Conservation (phyloP, 2,329 filamentous ascomycete species). For the Pezicula rhizophila region DNA sequence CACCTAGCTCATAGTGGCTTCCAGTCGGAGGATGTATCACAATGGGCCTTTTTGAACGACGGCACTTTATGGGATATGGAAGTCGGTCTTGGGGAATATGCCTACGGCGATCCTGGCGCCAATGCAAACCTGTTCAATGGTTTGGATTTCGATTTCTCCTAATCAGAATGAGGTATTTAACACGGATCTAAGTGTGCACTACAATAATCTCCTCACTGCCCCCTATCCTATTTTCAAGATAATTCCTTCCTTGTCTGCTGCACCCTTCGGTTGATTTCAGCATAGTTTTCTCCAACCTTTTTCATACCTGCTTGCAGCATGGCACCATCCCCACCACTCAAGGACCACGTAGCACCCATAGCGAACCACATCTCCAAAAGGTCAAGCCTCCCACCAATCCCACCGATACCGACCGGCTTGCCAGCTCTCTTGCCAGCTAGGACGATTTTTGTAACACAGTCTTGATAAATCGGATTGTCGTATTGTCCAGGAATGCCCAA, state of each 20-base stretch:
- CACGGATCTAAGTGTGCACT: too few species aligned
- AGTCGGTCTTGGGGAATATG: constrained; percentile 28
- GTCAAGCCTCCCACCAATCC: constrained; percentile 34
- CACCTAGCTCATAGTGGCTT: too few species aligned
- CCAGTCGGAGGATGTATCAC: neutral
- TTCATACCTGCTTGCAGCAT: constrained; percentile 32
- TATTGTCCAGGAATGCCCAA: constrained; percentile 37
- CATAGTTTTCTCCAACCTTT: constrained; percentile 27
- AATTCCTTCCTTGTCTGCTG: neutral
- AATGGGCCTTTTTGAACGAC: constrained; percentile 8
- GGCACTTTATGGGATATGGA: constrained; percentile 22
- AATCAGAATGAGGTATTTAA: too few species aligned
- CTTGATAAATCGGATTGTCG: constrained; percentile 27
- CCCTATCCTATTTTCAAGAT: too few species aligned
- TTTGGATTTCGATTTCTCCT: too few species aligned
- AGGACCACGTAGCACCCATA: constrained; percentile 33
- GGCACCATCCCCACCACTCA: constrained; percentile 30
- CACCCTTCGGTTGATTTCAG: constrained; percentile 17
- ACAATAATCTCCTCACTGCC: too few species aligned
- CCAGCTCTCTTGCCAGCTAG: constrained; percentile 32
- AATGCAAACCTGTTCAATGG: neutral
- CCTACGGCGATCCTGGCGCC: constrained; percentile 19
- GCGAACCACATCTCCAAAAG: constrained; percentile 31
- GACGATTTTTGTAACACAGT: constrained; percentile 30
- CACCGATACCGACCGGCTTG: constrained; percentile 35